A percentile compares a stretch with the other conserved stretches of the same genome.
Evolutionary conservation across 805 yeast genomes (phyloP).

Genomic region (Millerago galiae): DNA sequence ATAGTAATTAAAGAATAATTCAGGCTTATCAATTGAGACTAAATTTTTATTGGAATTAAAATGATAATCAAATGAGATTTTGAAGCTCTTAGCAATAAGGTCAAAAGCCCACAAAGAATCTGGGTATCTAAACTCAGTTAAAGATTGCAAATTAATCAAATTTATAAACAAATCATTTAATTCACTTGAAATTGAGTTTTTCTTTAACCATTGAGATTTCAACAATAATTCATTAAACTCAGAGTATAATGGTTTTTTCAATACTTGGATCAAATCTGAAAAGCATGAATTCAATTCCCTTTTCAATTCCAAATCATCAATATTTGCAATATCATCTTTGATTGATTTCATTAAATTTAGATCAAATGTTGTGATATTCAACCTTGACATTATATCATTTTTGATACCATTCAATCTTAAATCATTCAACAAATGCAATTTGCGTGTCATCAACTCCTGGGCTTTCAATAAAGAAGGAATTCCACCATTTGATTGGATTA

Average conservation of each 20-base stretch:
- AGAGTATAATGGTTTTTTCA: constrained; percentile 6
- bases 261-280: constrained; percentile 6
- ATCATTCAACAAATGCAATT: neutral
- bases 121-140: constrained; percentile 25
- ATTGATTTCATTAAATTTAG: constrained; percentile 7
- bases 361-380: constrained; percentile 7
- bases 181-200: neutral
- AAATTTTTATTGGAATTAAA: constrained; percentile 40
- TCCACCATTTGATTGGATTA: constrained; percentile 13
- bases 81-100: constrained; percentile 37
- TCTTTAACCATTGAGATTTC: constrained; percentile 16
- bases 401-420: constrained; percentile 1
- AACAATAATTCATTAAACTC: constrained; percentile 9
- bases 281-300: constrained; percentile 3
- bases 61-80: constrained; percentile 47
- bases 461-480: constrained; percentile 14
- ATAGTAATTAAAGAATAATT: constrained; percentile 45
- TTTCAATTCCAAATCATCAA: constrained; percentile 2
- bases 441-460: constrained; percentile 7
- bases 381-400: neutral
- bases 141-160: constrained; percentile 15
- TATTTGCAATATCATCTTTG: constrained; percentile 1
- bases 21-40: constrained; percentile 42
- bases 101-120: constrained; percentile 46
- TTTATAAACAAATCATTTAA: constrained; percentile 5